Conservation (phyloP, 1,284 basidiomycete genomes). For the Tremellales sp. region DNA sequence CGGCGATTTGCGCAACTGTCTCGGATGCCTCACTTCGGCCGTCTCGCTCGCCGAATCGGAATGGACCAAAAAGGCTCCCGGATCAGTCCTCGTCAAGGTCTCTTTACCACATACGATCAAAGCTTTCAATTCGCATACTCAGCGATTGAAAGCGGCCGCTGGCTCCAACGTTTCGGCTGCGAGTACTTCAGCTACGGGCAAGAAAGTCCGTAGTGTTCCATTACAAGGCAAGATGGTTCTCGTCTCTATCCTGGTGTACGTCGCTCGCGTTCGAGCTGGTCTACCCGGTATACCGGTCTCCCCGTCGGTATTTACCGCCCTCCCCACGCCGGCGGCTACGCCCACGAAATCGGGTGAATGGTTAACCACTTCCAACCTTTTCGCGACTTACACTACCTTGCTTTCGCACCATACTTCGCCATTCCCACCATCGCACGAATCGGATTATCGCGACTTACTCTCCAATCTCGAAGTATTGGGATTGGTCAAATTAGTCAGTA, state of each 20-base stretch:
- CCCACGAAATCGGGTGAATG: constrained; percentile 11
- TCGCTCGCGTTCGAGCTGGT: constrained; percentile 26
- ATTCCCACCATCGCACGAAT: constrained; percentile 44
- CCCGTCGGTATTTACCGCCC: constrained; percentile 4
- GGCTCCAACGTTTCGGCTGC: constrained; percentile 23
- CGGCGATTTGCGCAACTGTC: constrained; percentile 49
- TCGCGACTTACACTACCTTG: constrained; percentile 42
- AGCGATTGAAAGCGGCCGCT: constrained; percentile 40
- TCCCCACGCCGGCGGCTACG: constrained; percentile 16
- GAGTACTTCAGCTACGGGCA: constrained; percentile 17
- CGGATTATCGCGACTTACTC: constrained; percentile 46
- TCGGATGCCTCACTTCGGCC: constrained; percentile 44
- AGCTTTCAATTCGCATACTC: constrained; percentile 41
- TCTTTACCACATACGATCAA: constrained; percentile 41
- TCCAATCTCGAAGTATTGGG: constrained; percentile 46
- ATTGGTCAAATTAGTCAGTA: constrained; percentile 18
- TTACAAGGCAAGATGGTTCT: constrained; percentile 48
- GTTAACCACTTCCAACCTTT: constrained; percentile 29
- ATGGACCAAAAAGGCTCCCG: constrained; percentile 41
- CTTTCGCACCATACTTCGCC: constrained; percentile 33
- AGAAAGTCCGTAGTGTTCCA: constrained; percentile 44
- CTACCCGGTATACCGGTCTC: constrained; percentile 32
- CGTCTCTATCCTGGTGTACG: constrained; percentile 37
- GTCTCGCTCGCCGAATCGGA: constrained; percentile 45
- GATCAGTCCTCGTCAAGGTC: constrained; percentile 31